These are phyloP conservation scores for Yamadazyma sp. DNA, from an alignment of 805 yeast genomes.

Conservation along the genomic window DNA sequence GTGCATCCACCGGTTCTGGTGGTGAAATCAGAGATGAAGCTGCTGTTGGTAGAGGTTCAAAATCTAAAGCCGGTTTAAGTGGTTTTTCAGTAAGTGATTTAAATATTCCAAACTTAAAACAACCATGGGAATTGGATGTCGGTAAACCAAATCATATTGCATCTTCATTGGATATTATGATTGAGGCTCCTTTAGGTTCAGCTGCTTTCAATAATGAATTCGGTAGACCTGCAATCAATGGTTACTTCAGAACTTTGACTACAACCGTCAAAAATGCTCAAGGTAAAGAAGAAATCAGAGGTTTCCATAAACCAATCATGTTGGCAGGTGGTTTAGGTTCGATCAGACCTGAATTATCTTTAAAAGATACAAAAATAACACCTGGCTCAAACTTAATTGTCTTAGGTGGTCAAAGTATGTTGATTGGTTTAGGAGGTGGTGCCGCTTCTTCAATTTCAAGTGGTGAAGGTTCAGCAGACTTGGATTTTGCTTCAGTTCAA, in stretches of 20 bases:
- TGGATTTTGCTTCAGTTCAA: slow-evolving; percentile 98
- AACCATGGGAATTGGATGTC: slow-evolving; percentile 92
- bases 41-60: slow-evolving; percentile 98
- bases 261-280: slow-evolving; percentile 64
- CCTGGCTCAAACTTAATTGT: slow-evolving; percentile 92
- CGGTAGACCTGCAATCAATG: slow-evolving; percentile 96
- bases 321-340: slow-evolving; percentile 99
- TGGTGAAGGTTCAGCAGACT: slow-evolving; percentile 92
- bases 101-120: slow-evolving; percentile 76
- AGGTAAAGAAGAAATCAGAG: slow-evolving; percentile 75
- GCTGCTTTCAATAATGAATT: slow-evolving; percentile 98
- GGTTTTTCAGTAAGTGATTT: slow-evolving; percentile 93
- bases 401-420: slow-evolving; percentile 96
- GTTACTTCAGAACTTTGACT: slow-evolving; percentile 94
- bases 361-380: slow-evolving; percentile 82
- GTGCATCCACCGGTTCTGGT: slow-evolving; percentile 99
- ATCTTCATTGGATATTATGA: slow-evolving; percentile 88
- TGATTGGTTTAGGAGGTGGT: slow-evolving; percentile 99
- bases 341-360: slow-evolving; percentile 86
- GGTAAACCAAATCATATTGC: slow-evolving; percentile 95
- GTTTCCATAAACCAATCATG: slow-evolving; percentile 99
- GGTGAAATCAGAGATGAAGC: slow-evolving; percentile 99
- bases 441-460: slow-evolving; percentile 98
- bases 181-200: slow-evolving; percentile 95
- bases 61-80: slow-evolving; percentile 91